phyloP scores from a whole-genome alignment of 768 basidiomycete genomes.

The Psilocybe cubensis region DNA sequence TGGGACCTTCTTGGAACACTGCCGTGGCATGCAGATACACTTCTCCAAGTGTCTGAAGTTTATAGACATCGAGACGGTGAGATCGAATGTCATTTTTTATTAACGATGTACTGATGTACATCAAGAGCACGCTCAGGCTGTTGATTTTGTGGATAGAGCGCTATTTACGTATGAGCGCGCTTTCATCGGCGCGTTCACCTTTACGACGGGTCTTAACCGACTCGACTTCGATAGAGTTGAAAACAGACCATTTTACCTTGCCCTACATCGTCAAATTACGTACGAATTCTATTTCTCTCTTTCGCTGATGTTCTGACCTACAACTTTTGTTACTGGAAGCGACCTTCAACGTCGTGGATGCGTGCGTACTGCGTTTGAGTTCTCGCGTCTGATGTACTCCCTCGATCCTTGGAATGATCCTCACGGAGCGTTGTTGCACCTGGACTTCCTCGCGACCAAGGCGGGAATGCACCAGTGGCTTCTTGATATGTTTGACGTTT shows the following conservation, averaged over 20 bases:
- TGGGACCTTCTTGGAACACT: conserved; percentile 74
- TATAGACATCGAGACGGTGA: conserved; percentile 86
- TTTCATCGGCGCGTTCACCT: conserved; percentile 85
- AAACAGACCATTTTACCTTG: conserved; percentile 92
- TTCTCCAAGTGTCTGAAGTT: conserved; percentile 85
- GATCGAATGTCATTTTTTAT: conserved; percentile 12
- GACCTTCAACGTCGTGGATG: conserved; percentile 91
- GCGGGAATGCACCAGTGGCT: conserved; percentile 83
- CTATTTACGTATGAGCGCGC: conserved; percentile 92
- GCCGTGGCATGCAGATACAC: conserved; percentile 93
- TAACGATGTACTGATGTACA: neutral
- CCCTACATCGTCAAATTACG: conserved; percentile 82
- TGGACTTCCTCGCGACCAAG: conserved; percentile 88
- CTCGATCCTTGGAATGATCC: conserved; percentile 90
- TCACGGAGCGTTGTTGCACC: conserved; percentile 79
- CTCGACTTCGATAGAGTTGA: conserved; percentile 92
- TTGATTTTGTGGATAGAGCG: conserved; percentile 91
- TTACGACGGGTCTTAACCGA: conserved; percentile 79
- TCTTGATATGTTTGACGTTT: conserved; percentile 63
- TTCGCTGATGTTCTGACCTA: neutral
- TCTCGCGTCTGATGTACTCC: conserved; percentile 81
- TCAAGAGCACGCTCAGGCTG: conserved; percentile 79
- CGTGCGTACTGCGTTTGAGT: conserved; percentile 89
- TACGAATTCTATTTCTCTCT: conserved; percentile 38
- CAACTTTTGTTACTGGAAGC: conserved; percentile 36